These are phyloP conservation scores for Adenanthera pavonina DNA, from an alignment of 306 rosid genomes.

Conservation along the genomic window DNA sequence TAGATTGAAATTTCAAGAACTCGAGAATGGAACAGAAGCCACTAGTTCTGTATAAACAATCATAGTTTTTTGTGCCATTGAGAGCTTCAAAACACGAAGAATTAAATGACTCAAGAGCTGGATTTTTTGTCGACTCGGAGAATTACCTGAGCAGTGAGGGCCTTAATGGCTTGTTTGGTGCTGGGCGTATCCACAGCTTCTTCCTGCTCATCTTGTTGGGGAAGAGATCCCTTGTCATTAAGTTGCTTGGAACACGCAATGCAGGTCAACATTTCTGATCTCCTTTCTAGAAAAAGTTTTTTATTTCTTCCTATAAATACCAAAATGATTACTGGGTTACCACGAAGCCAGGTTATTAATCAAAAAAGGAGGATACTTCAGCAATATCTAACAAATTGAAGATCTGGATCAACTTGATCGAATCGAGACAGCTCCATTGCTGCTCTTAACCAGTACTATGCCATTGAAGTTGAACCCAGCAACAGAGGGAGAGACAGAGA, in stretches of 20 bases:
- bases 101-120: neutral
- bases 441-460: constrained; percentile 10
- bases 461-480: constrained; percentile 14
- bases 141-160: constrained; percentile 88
- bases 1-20: neutral
- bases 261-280: constrained; percentile 83
- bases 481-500: neutral
- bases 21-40: neutral
- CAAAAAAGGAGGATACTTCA: constrained; percentile 33
- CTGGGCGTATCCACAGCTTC: constrained; percentile 74
- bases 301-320: constrained; percentile 32
- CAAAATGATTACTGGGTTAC: constrained; percentile 32
- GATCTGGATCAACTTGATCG: constrained; percentile 52
- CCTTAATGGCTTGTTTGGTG: constrained; percentile 88
- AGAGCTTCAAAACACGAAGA: constrained; percentile 3
- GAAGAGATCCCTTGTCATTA: constrained; percentile 86
- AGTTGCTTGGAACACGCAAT: constrained; percentile 92
- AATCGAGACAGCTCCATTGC: constrained; percentile 39
- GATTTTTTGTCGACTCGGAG: neutral
- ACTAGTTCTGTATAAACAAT: neutral
- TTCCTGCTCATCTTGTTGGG: constrained; percentile 68
- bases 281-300: constrained; percentile 20
- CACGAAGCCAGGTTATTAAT: constrained; percentile 25
- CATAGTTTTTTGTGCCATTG: neutral
- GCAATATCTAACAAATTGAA: constrained; percentile 39